These are phyloP conservation scores for Fusarium foetens DNA, from an alignment of 2,329 filamentous ascomycete genomes.

Conservation along the genomic window DNA sequence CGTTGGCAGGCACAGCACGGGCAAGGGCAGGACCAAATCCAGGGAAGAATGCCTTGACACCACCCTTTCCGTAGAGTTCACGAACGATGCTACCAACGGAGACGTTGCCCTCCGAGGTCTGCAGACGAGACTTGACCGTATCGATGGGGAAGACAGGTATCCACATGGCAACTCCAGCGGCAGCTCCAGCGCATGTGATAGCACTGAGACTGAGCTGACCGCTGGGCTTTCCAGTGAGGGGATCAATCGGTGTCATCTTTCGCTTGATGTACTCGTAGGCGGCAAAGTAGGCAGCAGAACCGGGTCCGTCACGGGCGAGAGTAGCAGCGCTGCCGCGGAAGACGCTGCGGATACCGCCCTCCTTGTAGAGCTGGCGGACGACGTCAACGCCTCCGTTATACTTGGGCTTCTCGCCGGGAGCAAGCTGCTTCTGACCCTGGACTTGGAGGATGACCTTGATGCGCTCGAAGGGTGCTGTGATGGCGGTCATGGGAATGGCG, in stretches of 20 bases:
- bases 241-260: constrained; percentile 83
- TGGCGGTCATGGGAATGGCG: constrained; percentile 95
- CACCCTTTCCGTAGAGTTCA: constrained; percentile 84
- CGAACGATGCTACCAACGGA: constrained; percentile 82
- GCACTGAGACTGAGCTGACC: constrained; percentile 85
- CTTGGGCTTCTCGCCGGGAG: constrained; percentile 90
- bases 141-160: constrained; percentile 98
- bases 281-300: constrained; percentile 94
- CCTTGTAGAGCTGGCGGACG: constrained; percentile 89
- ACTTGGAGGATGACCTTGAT: constrained; percentile 99
- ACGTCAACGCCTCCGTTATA: constrained; percentile 91
- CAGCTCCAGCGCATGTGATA: constrained; percentile 86
- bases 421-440: constrained; percentile 89
- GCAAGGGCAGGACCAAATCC: constrained; percentile 93
- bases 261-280: constrained; percentile 97
- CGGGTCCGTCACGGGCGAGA: constrained; percentile 91
- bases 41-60: constrained; percentile 94
- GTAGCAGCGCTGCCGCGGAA: constrained; percentile 94
- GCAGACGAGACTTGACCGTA: constrained; percentile 92
- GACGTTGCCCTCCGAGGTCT: constrained; percentile 88
- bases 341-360: constrained; percentile 89
- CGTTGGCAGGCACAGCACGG: constrained; percentile 94
- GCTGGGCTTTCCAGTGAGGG: constrained; percentile 73
- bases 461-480: constrained; percentile 99
- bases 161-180: constrained; percentile 98